Evolutionary conservation across 768 basidiomycete genomes (phyloP), one percentile per base, ranked within the genome.

Genomic region (Leccinum subgranulosum): DNA sequence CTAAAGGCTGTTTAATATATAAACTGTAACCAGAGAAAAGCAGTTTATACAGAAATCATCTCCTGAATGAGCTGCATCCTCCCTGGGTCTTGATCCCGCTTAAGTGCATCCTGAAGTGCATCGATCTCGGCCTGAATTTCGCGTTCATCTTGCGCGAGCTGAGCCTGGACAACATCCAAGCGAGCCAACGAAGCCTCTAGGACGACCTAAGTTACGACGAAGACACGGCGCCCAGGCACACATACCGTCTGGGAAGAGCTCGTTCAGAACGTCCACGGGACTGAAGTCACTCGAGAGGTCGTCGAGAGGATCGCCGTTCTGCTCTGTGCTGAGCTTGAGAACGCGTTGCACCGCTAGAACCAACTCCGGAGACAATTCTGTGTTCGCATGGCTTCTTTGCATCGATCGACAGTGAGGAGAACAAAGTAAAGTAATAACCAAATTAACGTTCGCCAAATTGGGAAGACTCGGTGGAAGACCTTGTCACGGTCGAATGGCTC

Each of bases 51-150:
- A 21, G 90, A 94, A 54, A 99, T 98, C 84, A 97, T 93, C 72
- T 92, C 92, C 71, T 98, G 97, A 31, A 97, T 94, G 52, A 87
- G 75, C 54, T 88, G 86, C 90, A 98, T 94, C 63, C 86, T 81
- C 54, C 84, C 83, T n/a, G 90, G 90, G 73, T 94, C 90, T 70
- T 96, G 94, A 63, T 90, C 89, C 12, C 74, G 75, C 62, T 79
- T 79, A 54, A 98, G 74, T 68, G 92, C 85, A 25, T 73, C 76
- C 59, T 86, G 82, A 54, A 98, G 77, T 10, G 73, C 60, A 52
- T 85, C 78, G 46, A 97, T 87, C 75, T 95, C 91, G 19, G 75
- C 74, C 66, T 88, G 85, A 28, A 96, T 74, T 51, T 84, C 80
- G 27, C 78, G 74, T 57, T 93, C 90, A 56, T 87, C 85, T 56